Evolutionary conservation across 129 eudicot genomes (phyloP).

Genomic region (Gnaphalium uliginosum): DNA sequence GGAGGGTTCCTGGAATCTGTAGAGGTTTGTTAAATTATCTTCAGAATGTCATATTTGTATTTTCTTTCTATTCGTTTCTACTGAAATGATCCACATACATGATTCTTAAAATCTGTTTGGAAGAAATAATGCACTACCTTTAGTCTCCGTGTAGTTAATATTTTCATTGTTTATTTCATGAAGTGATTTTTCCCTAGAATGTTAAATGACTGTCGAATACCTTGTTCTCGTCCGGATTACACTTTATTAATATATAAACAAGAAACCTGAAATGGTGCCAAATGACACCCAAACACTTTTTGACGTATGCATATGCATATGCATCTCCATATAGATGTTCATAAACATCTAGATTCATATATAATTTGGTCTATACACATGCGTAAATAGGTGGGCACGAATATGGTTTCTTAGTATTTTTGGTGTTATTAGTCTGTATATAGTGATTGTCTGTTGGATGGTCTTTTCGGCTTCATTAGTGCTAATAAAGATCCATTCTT

Average conservation of each 20-base stretch:
- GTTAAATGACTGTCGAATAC: neutral
- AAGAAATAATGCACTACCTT: neutral
- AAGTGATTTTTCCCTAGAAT: neutral
- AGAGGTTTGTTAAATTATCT: constrained; percentile 52
- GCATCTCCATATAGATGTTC: constrained; percentile 5
- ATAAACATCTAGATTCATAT: neutral
- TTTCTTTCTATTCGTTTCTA: neutral
- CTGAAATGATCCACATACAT: neutral
- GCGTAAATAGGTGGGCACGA: neutral
- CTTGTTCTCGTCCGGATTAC: neutral
- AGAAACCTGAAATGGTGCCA: neutral
- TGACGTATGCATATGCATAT: neutral
- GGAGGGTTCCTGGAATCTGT: constrained; percentile 76
- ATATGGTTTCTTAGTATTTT: neutral
- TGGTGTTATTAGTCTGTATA: neutral
- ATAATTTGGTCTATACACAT: neutral
- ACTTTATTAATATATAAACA: neutral
- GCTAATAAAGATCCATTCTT: constrained; percentile 22
- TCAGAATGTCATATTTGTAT: neutral
- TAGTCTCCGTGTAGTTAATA: neutral
- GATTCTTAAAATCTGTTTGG: neutral
- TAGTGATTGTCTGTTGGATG: neutral
- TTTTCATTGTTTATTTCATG: neutral
- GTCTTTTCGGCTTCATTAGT: neutral
- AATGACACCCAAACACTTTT: neutral